phyloP scores from a whole-genome alignment of 2,329 filamentous ascomycete species.

The Penicillium sp. region DNA sequence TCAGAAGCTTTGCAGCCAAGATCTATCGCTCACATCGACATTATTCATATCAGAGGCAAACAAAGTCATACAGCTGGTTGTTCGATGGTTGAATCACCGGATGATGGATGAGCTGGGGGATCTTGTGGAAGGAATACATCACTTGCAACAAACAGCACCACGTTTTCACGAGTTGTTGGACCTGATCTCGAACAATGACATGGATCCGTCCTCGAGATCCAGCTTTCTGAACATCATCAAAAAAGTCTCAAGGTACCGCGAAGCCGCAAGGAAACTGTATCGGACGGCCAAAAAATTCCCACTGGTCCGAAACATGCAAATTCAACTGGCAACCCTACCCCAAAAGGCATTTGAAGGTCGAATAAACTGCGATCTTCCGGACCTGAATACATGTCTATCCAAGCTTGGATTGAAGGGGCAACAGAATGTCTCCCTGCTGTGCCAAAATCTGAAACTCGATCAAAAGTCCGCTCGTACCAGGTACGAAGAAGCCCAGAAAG shows the following conservation, averaged over 20 bases:
- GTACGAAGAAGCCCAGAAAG: background rate
- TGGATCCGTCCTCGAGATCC: constrained; percentile 10
- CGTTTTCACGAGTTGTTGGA: constrained; percentile 15
- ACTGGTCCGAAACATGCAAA: constrained; percentile 30
- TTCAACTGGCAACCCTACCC: constrained; percentile 34
- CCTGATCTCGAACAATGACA: constrained; percentile 21
- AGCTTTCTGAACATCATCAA: constrained; percentile 34
- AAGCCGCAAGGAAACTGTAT: constrained; percentile 38
- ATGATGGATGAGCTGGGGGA: constrained; percentile 20
- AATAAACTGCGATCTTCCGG: background rate
- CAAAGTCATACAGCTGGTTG: constrained; percentile 23
- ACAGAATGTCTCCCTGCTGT: constrained; percentile 1
- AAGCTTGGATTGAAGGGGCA: constrained; percentile 8
- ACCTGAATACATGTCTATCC: background rate
- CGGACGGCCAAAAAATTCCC: constrained; percentile 33
- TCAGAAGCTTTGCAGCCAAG: constrained; percentile 13
- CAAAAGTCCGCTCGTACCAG: background rate
- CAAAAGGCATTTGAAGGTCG: constrained; percentile 24
- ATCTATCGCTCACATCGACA: constrained; percentile 3
- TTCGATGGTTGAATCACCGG: constrained; percentile 30
- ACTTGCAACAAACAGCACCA: constrained; percentile 19
- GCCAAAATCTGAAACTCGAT: background rate
- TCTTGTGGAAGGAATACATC: constrained; percentile 33
- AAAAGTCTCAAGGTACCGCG: constrained; percentile 43
- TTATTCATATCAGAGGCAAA: constrained; percentile 23